phyloP scores from a whole-genome alignment of 257 asterid genomes.

The Fraxinus anomala region DNA sequence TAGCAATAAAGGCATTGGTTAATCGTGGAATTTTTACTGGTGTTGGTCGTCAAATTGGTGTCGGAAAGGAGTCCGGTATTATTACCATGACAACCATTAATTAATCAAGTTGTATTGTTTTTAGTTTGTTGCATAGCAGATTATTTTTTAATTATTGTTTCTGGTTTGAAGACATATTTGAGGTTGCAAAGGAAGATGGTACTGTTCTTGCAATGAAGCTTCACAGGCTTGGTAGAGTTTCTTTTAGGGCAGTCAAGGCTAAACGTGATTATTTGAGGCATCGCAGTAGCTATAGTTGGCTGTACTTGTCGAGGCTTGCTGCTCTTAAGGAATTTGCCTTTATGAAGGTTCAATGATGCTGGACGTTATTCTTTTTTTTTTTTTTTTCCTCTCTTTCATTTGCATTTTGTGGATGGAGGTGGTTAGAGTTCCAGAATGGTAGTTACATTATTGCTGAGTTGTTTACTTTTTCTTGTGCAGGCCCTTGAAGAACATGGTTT shows the following conservation, averaged over 20 bases:
- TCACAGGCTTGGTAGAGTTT: slow-evolving; percentile 93
- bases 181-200: slow-evolving; percentile 91
- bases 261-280: slow-evolving; percentile 98
- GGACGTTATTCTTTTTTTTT: neutral
- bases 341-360: slow-evolving; percentile 79
- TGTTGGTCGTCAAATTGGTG: slow-evolving; percentile 99
- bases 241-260: slow-evolving; percentile 94
- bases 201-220: slow-evolving; percentile 91
- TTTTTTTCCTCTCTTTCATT: neutral
- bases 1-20: slow-evolving; percentile 89
- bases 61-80: slow-evolving; percentile 95
- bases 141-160: slow-evolving; percentile 10
- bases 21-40: slow-evolving; percentile 85
- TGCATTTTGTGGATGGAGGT: neutral
- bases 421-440: neutral
- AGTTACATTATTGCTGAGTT: neutral
- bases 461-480: slow-evolving; percentile 44
- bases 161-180: slow-evolving; percentile 71
- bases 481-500: slow-evolving; percentile 89
- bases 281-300: slow-evolving; percentile 91
- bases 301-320: slow-evolving; percentile 94
- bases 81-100: slow-evolving; percentile 10
- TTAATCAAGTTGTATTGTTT: slow-evolving; percentile 12
- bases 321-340: slow-evolving; percentile 97
- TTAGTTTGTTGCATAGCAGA: slow-evolving; percentile 4